Conservation (phyloP, 768 basidiomycete species). For the Podaxis pistillaris region DNA sequence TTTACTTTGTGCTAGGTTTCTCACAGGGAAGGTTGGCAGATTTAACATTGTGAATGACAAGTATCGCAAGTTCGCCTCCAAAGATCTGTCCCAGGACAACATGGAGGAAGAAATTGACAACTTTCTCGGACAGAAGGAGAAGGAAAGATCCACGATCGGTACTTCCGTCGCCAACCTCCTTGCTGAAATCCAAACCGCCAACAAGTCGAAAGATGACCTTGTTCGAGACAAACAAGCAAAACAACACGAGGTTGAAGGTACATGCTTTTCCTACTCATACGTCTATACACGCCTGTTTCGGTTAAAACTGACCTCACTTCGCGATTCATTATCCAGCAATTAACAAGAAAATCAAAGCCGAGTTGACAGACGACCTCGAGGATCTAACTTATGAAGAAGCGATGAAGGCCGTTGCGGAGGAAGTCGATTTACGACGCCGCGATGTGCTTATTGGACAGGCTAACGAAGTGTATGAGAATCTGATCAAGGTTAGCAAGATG, state of each 20-base stretch:
- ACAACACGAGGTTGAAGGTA: slow-evolving; percentile 13
- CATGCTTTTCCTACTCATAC: background rate
- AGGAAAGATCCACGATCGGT: slow-evolving; percentile 51
- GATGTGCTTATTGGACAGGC: slow-evolving; percentile 4
- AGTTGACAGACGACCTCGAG: slow-evolving; percentile 29
- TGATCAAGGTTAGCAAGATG: slow-evolving; percentile 57
- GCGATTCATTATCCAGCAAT: background rate
- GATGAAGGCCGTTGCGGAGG: slow-evolving; percentile 39
- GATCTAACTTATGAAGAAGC: slow-evolving; percentile 42
- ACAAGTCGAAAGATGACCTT: slow-evolving; percentile 30
- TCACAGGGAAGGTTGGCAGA: slow-evolving; percentile 35
- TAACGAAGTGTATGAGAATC: slow-evolving; percentile 43
- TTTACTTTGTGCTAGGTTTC: background rate
- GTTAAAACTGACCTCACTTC: background rate
- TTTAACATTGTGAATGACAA: slow-evolving; percentile 58
- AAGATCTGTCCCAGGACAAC: slow-evolving; percentile 53
- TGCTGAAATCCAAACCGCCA: slow-evolving; percentile 41
- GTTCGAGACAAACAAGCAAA: slow-evolving; percentile 10
- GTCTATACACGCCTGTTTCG: background rate
- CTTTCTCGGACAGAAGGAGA: slow-evolving; percentile 57
- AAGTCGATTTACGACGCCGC: slow-evolving; percentile 7
- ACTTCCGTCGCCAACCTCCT: slow-evolving; percentile 12
- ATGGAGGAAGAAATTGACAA: slow-evolving; percentile 76
- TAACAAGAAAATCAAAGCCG: slow-evolving; percentile 27
- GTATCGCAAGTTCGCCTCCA: slow-evolving; percentile 64